Evolutionary conservation across 2,329 filamentous ascomycete species (phyloP), one percentile per base, ranked within the genome.

Genomic region (Mollisia scopiformis): DNA sequence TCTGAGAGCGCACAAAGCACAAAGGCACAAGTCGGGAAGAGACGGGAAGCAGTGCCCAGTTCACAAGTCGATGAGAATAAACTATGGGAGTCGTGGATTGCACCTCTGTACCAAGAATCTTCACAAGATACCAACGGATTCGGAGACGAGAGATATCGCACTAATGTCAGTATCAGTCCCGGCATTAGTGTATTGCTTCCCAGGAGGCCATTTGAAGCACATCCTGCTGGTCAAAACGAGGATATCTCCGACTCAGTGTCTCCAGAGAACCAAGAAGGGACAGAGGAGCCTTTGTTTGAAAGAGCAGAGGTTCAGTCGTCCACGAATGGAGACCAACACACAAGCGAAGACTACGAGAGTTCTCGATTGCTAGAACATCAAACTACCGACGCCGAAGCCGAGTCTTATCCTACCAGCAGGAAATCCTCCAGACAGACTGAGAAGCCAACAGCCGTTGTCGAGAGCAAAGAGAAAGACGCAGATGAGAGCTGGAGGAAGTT

Each of bases 51-150:
- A 3, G 52, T 70, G 10, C 59, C 64, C 14, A 62, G 59, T 28
- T 69, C 70, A 14, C 66, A 71, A 54, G 28, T 58, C n/a, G 8
- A 66, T 13, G 66, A 73, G 10, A 68, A 73, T 41, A 62, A 71
- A 6, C 59, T 65, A 41, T 73, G 72, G 72, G 59, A 67, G 43
- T 65, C 59, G n/a, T 73, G 70, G 72, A 59, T 70, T 27, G 58
- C 50, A 21, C 21, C 57, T 16, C 35, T 49, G 19, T 47, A 47
- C 8, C 58, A 60, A 11, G 55, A 59, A 10, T 50, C 50, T 28
- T 16, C 21, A 10, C 50, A 47, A 31, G 37, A 50, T 2, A 43
- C 14, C 13, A 49, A n/a, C 28, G 11, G 47, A 30, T 27, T n/a
- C 30, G 31, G 46, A 8, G 28, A 47, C 19, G 10, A n/a, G 37